Percentiles rank a stretch among this genome's conserved stretches.
Evolutionary conservation across 345 rosid genomes (phyloP).

Genomic region (Turritis glabra): DNA sequence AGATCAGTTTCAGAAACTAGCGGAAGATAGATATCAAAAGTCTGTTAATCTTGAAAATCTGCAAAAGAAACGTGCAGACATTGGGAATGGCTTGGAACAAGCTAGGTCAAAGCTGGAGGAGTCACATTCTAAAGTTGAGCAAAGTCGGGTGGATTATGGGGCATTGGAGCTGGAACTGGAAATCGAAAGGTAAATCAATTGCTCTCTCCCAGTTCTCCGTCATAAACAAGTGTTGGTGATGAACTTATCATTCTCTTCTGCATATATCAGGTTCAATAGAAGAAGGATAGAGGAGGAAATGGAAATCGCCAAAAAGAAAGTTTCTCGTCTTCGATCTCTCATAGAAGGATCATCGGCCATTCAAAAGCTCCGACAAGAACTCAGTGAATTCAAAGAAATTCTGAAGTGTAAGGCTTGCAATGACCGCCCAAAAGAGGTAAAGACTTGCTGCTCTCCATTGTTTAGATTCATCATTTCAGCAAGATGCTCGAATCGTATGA

Average conservation of each 20-base stretch:
- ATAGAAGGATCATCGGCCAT: constrained; percentile 68
- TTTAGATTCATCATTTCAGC: neutral
- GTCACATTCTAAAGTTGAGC: constrained; percentile 62
- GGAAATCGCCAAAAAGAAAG: constrained; percentile 67
- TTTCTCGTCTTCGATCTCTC: constrained; percentile 55
- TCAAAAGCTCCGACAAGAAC: constrained; percentile 79
- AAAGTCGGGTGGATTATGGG: constrained; percentile 49
- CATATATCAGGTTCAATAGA: constrained; percentile 58
- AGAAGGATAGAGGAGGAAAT: constrained; percentile 82
- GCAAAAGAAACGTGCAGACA: constrained; percentile 64
- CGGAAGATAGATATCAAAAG: constrained; percentile 63
- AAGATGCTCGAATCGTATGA: neutral
- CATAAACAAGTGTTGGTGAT: neutral
- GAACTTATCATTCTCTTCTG: neutral
- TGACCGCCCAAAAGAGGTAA: constrained; percentile 91
- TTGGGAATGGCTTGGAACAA: constrained; percentile 59
- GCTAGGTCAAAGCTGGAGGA: constrained; percentile 66
- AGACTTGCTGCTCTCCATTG: neutral
- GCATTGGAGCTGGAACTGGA: constrained; percentile 69
- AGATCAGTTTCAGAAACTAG: constrained; percentile 74
- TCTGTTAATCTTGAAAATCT: constrained; percentile 51
- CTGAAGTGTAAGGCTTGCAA: constrained; percentile 87
- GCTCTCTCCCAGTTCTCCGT: neutral
- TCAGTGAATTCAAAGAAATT: constrained; percentile 82
- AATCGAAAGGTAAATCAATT: constrained; percentile 62